phyloP scores from a whole-genome alignment of 2,329 filamentous ascomycete species.

The Sporothrix luriei region DNA sequence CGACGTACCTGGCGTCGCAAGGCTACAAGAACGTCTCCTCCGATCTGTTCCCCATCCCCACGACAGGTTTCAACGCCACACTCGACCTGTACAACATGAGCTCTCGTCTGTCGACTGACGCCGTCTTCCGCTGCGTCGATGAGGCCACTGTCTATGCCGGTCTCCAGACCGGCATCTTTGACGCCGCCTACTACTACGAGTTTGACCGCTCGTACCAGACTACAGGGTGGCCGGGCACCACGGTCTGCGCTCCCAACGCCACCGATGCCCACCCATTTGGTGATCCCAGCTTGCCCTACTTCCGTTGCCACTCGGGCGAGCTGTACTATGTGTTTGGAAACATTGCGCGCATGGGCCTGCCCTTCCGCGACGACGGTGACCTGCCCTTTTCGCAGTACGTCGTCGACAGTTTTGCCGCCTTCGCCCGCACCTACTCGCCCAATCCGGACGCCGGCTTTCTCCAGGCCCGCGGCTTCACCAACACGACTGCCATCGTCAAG shows the following conservation, averaged over 20 bases:
- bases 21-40: slow-evolving; percentile 44
- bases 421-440: slow-evolving; percentile 54
- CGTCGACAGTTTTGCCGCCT: slow-evolving; percentile 56
- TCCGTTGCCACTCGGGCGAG: slow-evolving; percentile 61
- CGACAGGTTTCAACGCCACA: slow-evolving; percentile 48
- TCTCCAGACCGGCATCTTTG: slow-evolving; percentile 49
- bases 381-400: slow-evolving; percentile 45
- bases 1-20: slow-evolving; percentile 42
- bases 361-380: slow-evolving; percentile 52
- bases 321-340: slow-evolving; percentile 59
- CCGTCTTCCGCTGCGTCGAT: slow-evolving; percentile 61
- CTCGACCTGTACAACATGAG: slow-evolving; percentile 60
- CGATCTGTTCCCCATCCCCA: slow-evolving; percentile 54
- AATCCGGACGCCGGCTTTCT: slow-evolving; percentile 53
- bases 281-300: slow-evolving; percentile 51
- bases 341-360: slow-evolving; percentile 46
- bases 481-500: slow-evolving; percentile 38
- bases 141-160: slow-evolving; percentile 60
- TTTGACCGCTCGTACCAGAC: slow-evolving; percentile 60
- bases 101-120: slow-evolving; percentile 59
- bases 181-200: slow-evolving; percentile 60
- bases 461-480: slow-evolving; percentile 47
- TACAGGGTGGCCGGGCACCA: slow-evolving; percentile 56
- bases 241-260: slow-evolving; percentile 50
- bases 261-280: slow-evolving; percentile 45